Base-by-base conservation (phyloP, 2,329 filamentous ascomycete species). In the Phoma sp. region DNA sequence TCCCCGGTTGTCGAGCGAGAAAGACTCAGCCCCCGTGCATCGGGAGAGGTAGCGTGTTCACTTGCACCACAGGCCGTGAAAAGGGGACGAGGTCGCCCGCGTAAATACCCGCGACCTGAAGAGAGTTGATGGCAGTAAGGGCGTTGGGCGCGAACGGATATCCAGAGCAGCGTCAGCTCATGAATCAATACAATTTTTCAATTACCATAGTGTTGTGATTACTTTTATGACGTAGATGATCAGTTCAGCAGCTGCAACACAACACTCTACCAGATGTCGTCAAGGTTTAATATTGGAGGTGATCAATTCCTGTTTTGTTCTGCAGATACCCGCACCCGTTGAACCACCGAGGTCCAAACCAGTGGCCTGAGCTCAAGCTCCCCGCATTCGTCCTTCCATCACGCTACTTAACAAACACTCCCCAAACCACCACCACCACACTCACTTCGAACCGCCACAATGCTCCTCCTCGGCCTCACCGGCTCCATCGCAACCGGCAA, bases 401-500 rank as follows among this genome's bases (percentile, higher is more conserved):
- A n/a, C 21, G 34, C 34, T 15, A 29, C 17, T 18, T n/a, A 4
- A 33, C 30, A 33, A 30, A 30, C 17, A 21, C 9, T 12, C 25
- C 32, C 18, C 37, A n/a, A n/a, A 30, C 20, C n/a, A n/a, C n/a
- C n/a, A n/a, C n/a, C n/a, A n/a, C n/a, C n/a, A 33, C 30, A 15
- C 6, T 17, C 21, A 5, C 15, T 7, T n/a, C 11, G 2, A 10
- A 26, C 7, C 28, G 15, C 40, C 54, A 64, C 33, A 15, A 98
- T 98, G 95, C 85, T 98, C 42, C 87, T 99, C 69, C 92, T 99
- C 67, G 95, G 95, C 52, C 86, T 99, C 21, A 99, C 95, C 7
- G 95, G 95, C 73, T 96, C 93, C 57, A 98, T 99, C 72, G 95
- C 95, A 56, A 99, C 95, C 5, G 95, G 95, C 74, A 99, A 99